phyloP scores from a whole-genome alignment of 2,329 filamentous ascomycete genomes.

The Colletotrichum tanaceti region DNA sequence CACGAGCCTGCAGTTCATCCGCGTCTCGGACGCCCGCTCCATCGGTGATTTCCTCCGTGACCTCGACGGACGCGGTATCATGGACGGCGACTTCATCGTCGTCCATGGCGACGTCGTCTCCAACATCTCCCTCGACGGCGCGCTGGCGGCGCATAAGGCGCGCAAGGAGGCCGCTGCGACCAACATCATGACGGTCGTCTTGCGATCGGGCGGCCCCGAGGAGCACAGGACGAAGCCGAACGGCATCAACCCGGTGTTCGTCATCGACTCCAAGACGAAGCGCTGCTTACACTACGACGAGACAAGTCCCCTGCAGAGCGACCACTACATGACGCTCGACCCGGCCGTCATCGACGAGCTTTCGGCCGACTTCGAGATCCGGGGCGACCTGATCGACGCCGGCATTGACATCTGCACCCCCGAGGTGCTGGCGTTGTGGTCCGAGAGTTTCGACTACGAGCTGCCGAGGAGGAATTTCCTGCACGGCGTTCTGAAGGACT shows the following conservation, averaged over 20 bases:
- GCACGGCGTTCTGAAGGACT: slow-evolving; percentile 94
- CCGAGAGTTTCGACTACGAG: slow-evolving; percentile 97
- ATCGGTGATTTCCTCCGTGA: slow-evolving; percentile 96
- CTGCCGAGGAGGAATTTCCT: slow-evolving; percentile 88
- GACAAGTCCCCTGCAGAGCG: slow-evolving; percentile 75
- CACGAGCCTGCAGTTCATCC: slow-evolving; percentile 82
- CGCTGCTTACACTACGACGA: slow-evolving; percentile 96
- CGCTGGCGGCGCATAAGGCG: slow-evolving; percentile 81
- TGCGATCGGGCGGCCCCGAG: slow-evolving; percentile 78
- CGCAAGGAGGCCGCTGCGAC: slow-evolving; percentile 88
- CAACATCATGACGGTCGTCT: slow-evolving; percentile 96
- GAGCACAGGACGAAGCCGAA: slow-evolving; percentile 82
- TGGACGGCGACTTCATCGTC: slow-evolving; percentile 90
- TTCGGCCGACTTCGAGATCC: slow-evolving; percentile 79
- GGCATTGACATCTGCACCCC: slow-evolving; percentile 98
- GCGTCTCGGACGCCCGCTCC: slow-evolving; percentile 83
- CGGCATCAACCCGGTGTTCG: slow-evolving; percentile 83
- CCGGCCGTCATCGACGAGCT: slow-evolving; percentile 79
- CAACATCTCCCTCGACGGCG: slow-evolving; percentile 85
- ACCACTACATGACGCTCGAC: slow-evolving; percentile 78
- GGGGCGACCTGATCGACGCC: slow-evolving; percentile 90
- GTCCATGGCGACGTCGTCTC: slow-evolving; percentile 94
- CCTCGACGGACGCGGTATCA: slow-evolving; percentile 84
- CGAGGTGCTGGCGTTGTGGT: slow-evolving; percentile 94
- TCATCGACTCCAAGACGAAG: slow-evolving; percentile 82